Conservation (phyloP, 106 monocot species). For the Alisma plantagoaquatica region DNA sequence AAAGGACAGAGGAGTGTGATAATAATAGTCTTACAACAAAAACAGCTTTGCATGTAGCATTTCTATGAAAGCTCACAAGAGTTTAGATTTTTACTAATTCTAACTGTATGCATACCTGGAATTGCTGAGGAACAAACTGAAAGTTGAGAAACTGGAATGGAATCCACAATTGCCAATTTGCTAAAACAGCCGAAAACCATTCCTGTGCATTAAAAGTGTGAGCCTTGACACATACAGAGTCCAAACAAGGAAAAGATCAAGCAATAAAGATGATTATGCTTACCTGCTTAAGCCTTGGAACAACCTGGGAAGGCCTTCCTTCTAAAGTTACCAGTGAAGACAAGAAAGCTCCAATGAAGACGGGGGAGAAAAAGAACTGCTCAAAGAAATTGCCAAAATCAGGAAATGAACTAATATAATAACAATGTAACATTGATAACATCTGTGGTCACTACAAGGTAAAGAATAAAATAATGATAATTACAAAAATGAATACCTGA, state of each 20-base stretch:
- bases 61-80: background rate
- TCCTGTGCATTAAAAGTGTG: too few relatives aligned
- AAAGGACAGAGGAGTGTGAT: background rate
- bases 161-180: conserved; percentile 46
- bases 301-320: conserved; percentile 28
- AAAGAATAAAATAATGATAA: too few relatives aligned
- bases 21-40: background rate
- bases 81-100: background rate
- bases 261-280: background rate
- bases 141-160: conserved; percentile 48
- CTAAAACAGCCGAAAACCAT: conserved; percentile 25
- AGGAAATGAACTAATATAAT: too few relatives aligned
- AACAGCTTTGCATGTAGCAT: background rate
- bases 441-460: too few relatives aligned
- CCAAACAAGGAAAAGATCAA: background rate
- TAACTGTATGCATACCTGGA: conserved; percentile 17
- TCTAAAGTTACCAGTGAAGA: conserved; percentile 25
- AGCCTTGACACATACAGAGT: background rate
- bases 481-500: conserved; percentile 31
- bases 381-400: too few relatives aligned
- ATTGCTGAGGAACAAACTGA: conserved; percentile 35
- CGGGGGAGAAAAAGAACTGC: conserved; percentile 39
- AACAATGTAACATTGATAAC: too few relatives aligned
- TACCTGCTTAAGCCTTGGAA: conserved; percentile 42
- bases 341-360: conserved; percentile 31